Evolutionary conservation across 257 asterid genomes (phyloP).

Genomic region (Fraxinus pennsylvanica): DNA sequence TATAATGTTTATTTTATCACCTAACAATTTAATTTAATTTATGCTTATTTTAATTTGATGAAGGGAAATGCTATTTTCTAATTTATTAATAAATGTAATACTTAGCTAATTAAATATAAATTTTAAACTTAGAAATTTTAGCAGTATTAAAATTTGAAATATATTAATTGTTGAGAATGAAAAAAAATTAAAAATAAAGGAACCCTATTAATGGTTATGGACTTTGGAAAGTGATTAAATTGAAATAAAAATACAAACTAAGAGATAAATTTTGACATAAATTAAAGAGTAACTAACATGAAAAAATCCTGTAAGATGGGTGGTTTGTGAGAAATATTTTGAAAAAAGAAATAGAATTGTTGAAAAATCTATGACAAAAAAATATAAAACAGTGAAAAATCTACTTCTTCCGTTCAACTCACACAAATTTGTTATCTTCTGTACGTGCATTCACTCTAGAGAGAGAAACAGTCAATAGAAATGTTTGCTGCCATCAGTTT

Average conservation of each 20-base stretch:
- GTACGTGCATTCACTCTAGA: neutral
- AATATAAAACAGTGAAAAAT: neutral
- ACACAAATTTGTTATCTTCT: neutral
- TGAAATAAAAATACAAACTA: neutral
- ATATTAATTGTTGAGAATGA: no score
- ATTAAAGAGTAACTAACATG: neutral
- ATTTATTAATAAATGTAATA: no score
- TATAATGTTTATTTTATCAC: no score
- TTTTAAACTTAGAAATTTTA: no score
- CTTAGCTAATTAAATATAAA: no score
- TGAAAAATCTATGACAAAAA: neutral
- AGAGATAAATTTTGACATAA: neutral
- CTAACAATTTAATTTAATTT: no score
- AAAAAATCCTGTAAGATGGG: neutral
- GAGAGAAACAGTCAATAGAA: slow-evolving; percentile 19
- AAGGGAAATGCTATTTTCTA: no score
- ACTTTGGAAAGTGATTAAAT: neutral
- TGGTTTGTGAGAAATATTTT: neutral
- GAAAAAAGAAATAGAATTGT: neutral
- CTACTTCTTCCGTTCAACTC: slow-evolving; percentile 16
- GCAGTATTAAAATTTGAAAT: no score
- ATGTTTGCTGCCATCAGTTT: slow-evolving; percentile 18
- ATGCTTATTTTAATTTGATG: no score
- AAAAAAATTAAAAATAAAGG: no score
- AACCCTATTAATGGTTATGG: neutral